These are phyloP conservation scores for Amphibolis antarctica DNA, from an alignment of 106 monocot genomes.

Conservation along the genomic window DNA sequence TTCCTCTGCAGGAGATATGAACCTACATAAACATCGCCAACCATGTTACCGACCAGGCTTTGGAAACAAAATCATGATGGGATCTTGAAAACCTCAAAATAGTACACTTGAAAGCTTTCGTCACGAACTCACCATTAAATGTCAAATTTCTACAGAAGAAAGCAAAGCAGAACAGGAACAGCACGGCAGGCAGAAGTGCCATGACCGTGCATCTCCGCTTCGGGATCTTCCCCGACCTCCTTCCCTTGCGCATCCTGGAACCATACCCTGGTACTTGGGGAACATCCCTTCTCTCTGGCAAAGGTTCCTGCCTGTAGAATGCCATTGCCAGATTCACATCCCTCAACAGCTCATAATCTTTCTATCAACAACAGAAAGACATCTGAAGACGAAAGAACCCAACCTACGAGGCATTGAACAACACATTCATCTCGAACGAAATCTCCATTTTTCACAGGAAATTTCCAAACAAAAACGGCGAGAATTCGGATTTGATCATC, in stretches of 20 bases:
- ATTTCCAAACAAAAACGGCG: too few relatives aligned
- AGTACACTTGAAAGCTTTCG: background rate
- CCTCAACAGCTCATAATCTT: background rate
- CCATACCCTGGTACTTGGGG: background rate
- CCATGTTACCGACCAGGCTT: background rate
- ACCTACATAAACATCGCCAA: constrained; percentile 16
- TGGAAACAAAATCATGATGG: background rate
- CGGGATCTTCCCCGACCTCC: constrained; percentile 1
- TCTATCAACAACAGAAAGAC: background rate
- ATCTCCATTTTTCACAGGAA: too few relatives aligned
- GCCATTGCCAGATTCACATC: background rate
- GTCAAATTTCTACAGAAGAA: constrained; percentile 15
- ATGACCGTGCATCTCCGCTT: constrained; percentile 12
- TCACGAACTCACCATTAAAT: constrained; percentile 6
- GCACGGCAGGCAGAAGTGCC: constrained; percentile 13
- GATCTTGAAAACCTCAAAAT: background rate
- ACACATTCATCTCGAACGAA: too few relatives aligned
- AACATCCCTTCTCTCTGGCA: constrained; percentile 7
- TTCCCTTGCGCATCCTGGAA: constrained; percentile 15
- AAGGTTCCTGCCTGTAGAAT: constrained; percentile 4
- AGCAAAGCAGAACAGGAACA: constrained; percentile 17
- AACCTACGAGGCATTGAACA: too few relatives aligned
- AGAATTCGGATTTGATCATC: too few relatives aligned
- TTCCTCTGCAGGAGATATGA: constrained; percentile 12
- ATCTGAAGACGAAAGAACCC: background rate